Evolutionary conservation across 208 protist genomes (phyloP).

Genomic region (Lotmaria passim): DNA sequence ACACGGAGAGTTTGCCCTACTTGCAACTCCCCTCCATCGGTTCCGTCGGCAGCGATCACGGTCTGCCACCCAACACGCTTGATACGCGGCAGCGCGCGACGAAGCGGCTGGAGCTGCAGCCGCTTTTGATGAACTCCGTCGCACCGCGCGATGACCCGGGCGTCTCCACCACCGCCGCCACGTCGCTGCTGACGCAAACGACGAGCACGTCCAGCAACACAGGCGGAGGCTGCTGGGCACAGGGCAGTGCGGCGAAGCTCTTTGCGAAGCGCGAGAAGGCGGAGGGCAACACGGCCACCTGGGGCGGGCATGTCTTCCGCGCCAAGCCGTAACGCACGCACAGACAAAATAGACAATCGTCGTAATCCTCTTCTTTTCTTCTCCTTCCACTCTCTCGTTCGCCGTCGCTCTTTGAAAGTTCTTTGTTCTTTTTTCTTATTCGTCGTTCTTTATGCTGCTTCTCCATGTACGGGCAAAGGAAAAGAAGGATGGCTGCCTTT

Average conservation of each 20-base stretch:
- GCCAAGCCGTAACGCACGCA: constrained; percentile 15
- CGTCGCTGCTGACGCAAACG: constrained; percentile 8
- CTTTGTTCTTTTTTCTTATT: neutral
- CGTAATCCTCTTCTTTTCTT: neutral
- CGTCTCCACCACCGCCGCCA: neutral
- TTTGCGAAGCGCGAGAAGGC: constrained; percentile 33
- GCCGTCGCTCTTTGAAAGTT: no score
- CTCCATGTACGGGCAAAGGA: neutral
- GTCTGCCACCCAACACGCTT: constrained; percentile 65
- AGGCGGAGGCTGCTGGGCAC: constrained; percentile 44
- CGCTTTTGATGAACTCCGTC: constrained; percentile 18
- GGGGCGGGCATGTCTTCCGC: constrained; percentile 59
- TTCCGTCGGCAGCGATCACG: constrained; percentile 50
- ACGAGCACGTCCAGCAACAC: constrained; percentile 18
- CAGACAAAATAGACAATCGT: neutral
- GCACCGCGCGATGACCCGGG: neutral
- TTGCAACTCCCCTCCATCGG: constrained; percentile 60
- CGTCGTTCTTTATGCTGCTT: no score
- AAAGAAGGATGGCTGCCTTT: no score
- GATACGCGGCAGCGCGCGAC: constrained; percentile 77
- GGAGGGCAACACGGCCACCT: constrained; percentile 31
- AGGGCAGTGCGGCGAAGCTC: constrained; percentile 43
- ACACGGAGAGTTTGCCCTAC: constrained; percentile 55
- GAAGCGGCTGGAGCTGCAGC: constrained; percentile 50
- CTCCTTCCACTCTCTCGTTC: no score